Evolutionary conservation across 257 asterid genomes (phyloP).

Genomic region (Asclepias syriaca): DNA sequence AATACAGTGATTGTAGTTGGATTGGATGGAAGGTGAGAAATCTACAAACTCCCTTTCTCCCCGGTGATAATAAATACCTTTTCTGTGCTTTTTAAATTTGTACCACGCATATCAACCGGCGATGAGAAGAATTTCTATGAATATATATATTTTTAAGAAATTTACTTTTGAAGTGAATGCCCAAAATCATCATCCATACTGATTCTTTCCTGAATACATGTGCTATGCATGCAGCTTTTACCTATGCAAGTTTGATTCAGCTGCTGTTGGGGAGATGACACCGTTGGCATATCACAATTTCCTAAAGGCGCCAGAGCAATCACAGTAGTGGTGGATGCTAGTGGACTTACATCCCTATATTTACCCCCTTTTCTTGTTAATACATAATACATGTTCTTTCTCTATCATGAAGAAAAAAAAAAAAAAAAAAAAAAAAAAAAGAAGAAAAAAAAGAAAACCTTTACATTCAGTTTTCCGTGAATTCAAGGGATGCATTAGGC

Average conservation of each 20-base stretch:
- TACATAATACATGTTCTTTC: background rate
- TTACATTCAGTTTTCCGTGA: background rate
- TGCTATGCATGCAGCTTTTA: constrained; percentile 67
- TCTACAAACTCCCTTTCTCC: background rate
- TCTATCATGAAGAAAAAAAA: no score
- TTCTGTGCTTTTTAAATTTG: background rate
- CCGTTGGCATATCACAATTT: constrained; percentile 76
- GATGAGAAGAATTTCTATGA: background rate
- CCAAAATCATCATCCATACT: no score
- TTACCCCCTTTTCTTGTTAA: background rate
- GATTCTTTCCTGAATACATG: background rate
- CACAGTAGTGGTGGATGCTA: constrained; percentile 36
- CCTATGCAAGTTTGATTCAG: constrained; percentile 71
- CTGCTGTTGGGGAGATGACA: constrained; percentile 75
- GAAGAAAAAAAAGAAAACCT: no score
- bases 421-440: no score
- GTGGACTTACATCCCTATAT: background rate
- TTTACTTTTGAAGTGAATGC: background rate
- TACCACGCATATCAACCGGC: background rate
- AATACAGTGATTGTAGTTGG: constrained; percentile 81
- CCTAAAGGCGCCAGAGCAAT: constrained; percentile 38
- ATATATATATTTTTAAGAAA: no score
- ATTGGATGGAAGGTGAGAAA: constrained; percentile 79
- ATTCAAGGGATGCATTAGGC: background rate
- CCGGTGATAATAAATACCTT: background rate